These are phyloP conservation scores for Hericium coralloides DNA, from an alignment of 768 basidiomycete species.

Conservation along the genomic window DNA sequence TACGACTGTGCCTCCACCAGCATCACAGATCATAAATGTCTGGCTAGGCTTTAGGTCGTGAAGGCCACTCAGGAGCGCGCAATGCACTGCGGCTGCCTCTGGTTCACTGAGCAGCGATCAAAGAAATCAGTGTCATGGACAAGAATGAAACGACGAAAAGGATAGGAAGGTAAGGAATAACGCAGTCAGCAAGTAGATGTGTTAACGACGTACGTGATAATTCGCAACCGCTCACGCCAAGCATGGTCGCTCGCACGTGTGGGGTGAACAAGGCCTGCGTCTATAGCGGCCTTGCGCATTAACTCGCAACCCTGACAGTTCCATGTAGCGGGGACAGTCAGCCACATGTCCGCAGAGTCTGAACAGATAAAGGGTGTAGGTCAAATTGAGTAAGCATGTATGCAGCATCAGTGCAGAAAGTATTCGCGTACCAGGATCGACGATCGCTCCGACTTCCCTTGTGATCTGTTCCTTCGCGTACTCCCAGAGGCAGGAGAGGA, in stretches of 20 bases:
- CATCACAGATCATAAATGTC: conserved; percentile 89
- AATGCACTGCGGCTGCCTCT: conserved; percentile 89
- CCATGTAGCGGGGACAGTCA: conserved; percentile 89
- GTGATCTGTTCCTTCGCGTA: conserved; percentile 85
- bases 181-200: no score
- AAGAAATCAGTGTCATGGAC: conserved; percentile 1
- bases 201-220: conserved; percentile 57
- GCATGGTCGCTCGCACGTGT: conserved; percentile 59
- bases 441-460: conserved; percentile 76
- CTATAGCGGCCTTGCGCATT: conserved; percentile 80
- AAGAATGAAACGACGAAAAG: not conserved
- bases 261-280: conserved; percentile 70
- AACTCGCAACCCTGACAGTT: conserved; percentile 77
- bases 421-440: conserved; percentile 60
- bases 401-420: no score
- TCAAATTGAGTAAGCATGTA: not conserved
- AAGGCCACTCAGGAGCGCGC: conserved; percentile 70
- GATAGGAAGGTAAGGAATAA: not conserved
- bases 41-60: conserved; percentile 74
- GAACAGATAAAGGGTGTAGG: not conserved
- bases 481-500: conserved; percentile 76
- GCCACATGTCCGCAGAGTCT: conserved; percentile 80
- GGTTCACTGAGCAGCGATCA: conserved; percentile 35
- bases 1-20: conserved; percentile 29
- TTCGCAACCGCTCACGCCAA: conserved; percentile 76